A percentile compares a stretch with the other conserved stretches of the same genome.
Evolutionary conservation across 495 filamentous ascomycete species (phyloP).

Genomic region (Aspergillus bridgeri): DNA sequence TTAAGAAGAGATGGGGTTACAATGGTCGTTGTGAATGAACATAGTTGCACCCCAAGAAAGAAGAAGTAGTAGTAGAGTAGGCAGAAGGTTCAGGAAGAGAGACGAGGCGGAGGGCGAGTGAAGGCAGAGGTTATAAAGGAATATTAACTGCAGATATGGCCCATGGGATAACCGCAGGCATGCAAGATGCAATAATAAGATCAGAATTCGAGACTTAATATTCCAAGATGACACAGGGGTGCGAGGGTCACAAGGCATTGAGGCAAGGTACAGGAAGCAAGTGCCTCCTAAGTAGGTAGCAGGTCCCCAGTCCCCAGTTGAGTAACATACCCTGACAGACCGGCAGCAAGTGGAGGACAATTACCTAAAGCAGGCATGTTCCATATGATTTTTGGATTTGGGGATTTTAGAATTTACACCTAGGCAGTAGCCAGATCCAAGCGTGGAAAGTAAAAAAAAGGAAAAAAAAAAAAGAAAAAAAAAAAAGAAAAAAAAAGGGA

Average conservation of each 20-base stretch:
- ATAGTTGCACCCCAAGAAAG: slow-evolving; percentile 3
- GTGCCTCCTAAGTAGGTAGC: slow-evolving; percentile 7
- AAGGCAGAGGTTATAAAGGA: slow-evolving; percentile 13
- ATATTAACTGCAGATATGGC: slow-evolving; percentile 14
- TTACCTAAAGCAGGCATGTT: background rate
- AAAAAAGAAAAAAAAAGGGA: slow-evolving; percentile 11
- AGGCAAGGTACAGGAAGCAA: slow-evolving; percentile 26
- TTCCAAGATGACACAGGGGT: slow-evolving; percentile 22
- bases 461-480: slow-evolving; percentile 4
- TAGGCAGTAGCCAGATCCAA: background rate
- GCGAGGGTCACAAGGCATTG: slow-evolving; percentile 23
- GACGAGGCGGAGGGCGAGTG: slow-evolving; percentile 10
- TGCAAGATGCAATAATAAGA: slow-evolving; percentile 18
- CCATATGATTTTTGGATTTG: background rate
- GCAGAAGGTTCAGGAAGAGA: background rate
- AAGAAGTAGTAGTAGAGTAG: background rate
- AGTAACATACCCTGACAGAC: background rate
- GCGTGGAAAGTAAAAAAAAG: too few species aligned
- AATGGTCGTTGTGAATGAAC: slow-evolving; percentile 3
- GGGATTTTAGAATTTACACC: background rate
- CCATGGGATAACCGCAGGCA: slow-evolving; percentile 22
- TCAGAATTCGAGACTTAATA: slow-evolving; percentile 19
- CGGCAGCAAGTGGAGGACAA: background rate
- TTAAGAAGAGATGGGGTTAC: background rate
- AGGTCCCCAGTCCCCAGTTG: background rate